These are phyloP conservation scores for Eimeria acervulina DNA, from an alignment of 169 alveolate genomes.

Conservation along the genomic window DNA sequence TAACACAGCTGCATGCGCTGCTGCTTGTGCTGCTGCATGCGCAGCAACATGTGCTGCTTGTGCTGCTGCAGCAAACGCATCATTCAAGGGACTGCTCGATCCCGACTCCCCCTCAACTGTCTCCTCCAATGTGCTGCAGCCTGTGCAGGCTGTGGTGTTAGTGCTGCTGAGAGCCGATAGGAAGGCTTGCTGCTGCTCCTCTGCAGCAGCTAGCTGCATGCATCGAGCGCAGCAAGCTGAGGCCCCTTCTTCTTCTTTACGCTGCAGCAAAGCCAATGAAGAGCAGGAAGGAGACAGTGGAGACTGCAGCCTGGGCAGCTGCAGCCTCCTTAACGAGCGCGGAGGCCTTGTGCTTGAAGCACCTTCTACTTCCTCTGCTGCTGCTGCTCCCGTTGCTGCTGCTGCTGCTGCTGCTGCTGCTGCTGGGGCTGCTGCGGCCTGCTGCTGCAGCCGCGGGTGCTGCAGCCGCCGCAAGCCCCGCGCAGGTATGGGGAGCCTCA, in stretches of 20 bases:
- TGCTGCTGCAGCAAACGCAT: slow-evolving; percentile 76
- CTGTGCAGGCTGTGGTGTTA: too few species aligned
- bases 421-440: slow-evolving; percentile 18
- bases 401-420: background rate
- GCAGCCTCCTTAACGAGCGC: slow-evolving; percentile 23
- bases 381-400: slow-evolving; percentile 19
- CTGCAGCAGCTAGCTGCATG: background rate
- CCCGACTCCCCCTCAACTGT: background rate
- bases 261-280: background rate
- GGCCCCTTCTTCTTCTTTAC: background rate
- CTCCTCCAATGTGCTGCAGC: background rate
- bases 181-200: background rate
- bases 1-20: slow-evolving; percentile 65
- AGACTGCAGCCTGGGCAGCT: slow-evolving; percentile 50
- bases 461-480: slow-evolving; percentile 58
- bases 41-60: slow-evolving; percentile 71
- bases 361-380: background rate
- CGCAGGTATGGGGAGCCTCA: slow-evolving; percentile 44
- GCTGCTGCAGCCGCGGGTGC: slow-evolving; percentile 62
- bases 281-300: background rate
- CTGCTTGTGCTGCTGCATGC: slow-evolving; percentile 71
- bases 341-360: background rate
- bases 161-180: background rate
- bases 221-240: background rate
- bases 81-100: slow-evolving; percentile 15